These are phyloP conservation scores for Haplosporangium sp. DNA, from an alignment of 371 early-diverging fungal species.

Conservation along the genomic window DNA sequence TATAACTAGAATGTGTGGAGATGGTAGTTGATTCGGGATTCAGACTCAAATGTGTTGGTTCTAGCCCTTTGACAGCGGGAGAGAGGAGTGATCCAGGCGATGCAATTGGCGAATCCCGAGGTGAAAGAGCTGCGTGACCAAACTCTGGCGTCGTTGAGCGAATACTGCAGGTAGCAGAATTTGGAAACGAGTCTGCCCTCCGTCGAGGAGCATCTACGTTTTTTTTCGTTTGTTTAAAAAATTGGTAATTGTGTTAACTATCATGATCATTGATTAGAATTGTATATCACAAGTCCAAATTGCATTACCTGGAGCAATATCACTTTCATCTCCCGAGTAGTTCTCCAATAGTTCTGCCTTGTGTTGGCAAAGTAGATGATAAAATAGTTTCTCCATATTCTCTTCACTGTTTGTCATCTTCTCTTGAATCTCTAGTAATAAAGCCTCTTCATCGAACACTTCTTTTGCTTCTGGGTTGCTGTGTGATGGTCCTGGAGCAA, in stretches of 20 bases:
- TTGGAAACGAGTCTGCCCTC: conserved; percentile 57
- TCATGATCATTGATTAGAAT: not conserved
- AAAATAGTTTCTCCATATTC: conserved; percentile 71
- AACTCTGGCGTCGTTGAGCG: conserved; percentile 50
- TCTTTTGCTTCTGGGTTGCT: conserved; percentile 45
- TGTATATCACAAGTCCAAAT: not conserved
- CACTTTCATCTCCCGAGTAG: conserved; percentile 36
- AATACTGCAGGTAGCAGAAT: conserved; percentile 34
- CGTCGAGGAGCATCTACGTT: conserved; percentile 49
- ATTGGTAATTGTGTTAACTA: not conserved
- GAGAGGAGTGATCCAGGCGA: conserved; percentile 39
- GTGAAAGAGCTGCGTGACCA: conserved; percentile 22
- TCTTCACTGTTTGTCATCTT: conserved; percentile 53
- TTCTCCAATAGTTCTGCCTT: conserved; percentile 66
- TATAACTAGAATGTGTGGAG: conserved; percentile 7
- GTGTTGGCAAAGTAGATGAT: conserved; percentile 66
- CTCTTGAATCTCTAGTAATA: conserved; percentile 52
- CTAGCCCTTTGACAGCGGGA: conserved; percentile 17
- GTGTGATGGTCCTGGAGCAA: conserved; percentile 56
- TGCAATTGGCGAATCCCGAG: conserved; percentile 27
- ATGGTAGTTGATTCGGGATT: conserved; percentile 11
- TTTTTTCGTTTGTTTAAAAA: not conserved
- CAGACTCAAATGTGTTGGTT: conserved; percentile 25
- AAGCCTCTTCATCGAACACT: conserved; percentile 60
- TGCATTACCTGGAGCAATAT: conserved; percentile 31